These are phyloP conservation scores for Botrytis byssoidea DNA, from an alignment of 2,329 filamentous ascomycete species.

Conservation along the genomic window DNA sequence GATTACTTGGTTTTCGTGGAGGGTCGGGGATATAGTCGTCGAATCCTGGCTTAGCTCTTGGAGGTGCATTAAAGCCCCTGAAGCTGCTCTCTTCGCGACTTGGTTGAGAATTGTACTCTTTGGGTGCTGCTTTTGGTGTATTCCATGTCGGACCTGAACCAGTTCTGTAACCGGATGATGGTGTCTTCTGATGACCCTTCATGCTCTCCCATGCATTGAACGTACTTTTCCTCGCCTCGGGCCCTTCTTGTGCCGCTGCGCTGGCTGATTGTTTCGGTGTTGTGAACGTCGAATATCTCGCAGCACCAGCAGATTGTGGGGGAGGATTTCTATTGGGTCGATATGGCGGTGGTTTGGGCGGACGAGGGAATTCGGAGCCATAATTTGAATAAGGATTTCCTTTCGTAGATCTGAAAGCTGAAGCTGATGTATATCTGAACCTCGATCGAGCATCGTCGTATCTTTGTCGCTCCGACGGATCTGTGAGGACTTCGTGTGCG, in stretches of 20 bases:
- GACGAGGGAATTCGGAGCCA: conserved; percentile 36
- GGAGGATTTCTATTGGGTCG: conserved; percentile 25
- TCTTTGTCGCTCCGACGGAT: conserved; percentile 36
- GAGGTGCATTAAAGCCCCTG: conserved; percentile 25
- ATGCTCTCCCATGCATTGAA: conserved; percentile 40
- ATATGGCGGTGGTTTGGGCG: conserved; percentile 37
- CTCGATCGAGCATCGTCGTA: conserved; percentile 38
- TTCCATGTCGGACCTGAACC: conserved; percentile 26
- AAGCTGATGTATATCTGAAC: conserved; percentile 27
- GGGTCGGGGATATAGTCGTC: conserved; percentile 30
- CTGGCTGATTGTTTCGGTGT: conserved; percentile 34
- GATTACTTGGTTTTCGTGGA: conserved; percentile 31
- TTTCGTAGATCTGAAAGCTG: conserved; percentile 29
- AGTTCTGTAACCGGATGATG: conserved; percentile 8
- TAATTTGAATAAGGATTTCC: conserved; percentile 39
- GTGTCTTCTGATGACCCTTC: conserved; percentile 26
- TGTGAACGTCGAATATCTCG: conserved; percentile 36
- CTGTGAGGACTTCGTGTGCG: conserved; percentile 64
- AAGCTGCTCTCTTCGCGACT: conserved; percentile 30
- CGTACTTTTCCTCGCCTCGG: conserved; percentile 35
- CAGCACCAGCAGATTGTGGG: conserved; percentile 37
- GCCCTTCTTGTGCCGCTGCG: conserved; percentile 34
- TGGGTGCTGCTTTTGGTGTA: conserved; percentile 30
- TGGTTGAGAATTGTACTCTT: conserved; percentile 30
- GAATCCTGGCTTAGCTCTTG: conserved; percentile 27